Evolutionary conservation across 768 basidiomycete species (phyloP).

Genomic region (Stropharia rugosoannulata): DNA sequence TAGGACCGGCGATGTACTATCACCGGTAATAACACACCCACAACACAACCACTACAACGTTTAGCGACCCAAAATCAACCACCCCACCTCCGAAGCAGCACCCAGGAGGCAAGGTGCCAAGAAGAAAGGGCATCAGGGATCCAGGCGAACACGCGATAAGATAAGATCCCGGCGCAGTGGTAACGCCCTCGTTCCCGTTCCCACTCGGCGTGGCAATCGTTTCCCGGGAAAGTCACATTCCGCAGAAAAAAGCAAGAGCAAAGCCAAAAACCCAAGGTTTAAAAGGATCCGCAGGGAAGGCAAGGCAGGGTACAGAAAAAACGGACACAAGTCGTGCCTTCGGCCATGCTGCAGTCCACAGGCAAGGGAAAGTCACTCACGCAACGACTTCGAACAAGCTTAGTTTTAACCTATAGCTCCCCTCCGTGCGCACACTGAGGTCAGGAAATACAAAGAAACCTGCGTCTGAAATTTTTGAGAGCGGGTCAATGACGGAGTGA

Average conservation of each 20-base stretch:
- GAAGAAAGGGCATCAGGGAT: too few species aligned
- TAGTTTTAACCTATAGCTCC: slow-evolving; percentile 75
- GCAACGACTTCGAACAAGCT: slow-evolving; percentile 89
- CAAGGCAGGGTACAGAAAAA: background rate
- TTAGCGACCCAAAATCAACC: too few species aligned
- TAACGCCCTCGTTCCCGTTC: background rate
- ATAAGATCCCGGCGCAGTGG: background rate
- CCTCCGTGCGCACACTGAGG: slow-evolving; percentile 88
- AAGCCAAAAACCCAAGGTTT: background rate
- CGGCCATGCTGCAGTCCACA: too few species aligned
- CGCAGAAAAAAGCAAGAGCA: too few species aligned
- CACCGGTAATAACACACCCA: too few species aligned
- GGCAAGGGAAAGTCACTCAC: slow-evolving; percentile 44
- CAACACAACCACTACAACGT: too few species aligned
- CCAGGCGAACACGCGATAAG: background rate
- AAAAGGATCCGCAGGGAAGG: background rate
- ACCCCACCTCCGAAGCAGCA: too few species aligned
- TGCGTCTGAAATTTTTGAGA: slow-evolving; percentile 54
- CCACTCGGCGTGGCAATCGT: background rate
- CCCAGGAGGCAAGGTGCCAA: too few species aligned
- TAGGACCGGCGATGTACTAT: too few species aligned
- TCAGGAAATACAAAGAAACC: slow-evolving; percentile 98
- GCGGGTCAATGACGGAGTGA: background rate
- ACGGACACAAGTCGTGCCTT: background rate
- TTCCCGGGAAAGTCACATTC: background rate